phyloP scores from a whole-genome alignment of 352 stramenopile genomes.

The Pythium phragmiticola region DNA sequence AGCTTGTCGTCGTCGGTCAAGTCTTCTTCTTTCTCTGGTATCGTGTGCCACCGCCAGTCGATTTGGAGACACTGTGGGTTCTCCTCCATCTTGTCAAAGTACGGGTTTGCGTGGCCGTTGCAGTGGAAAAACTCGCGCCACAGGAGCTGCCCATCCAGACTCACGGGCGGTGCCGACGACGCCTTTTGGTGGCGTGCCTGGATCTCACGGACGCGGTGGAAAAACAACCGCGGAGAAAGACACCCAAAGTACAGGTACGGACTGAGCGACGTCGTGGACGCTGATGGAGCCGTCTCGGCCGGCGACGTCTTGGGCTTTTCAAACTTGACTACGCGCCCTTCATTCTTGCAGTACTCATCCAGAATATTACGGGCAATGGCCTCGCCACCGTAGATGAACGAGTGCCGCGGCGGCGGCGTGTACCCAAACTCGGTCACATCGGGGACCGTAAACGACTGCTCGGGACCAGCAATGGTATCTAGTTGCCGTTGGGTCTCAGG shows the following conservation, averaged over 20 bases:
- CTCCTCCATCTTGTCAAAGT: slow-evolving; percentile 94
- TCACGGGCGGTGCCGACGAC: slow-evolving; percentile 87
- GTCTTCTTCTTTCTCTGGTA: slow-evolving; percentile 66
- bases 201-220: slow-evolving; percentile 84
- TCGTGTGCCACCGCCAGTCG: slow-evolving; percentile 82
- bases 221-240: slow-evolving; percentile 90
- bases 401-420: slow-evolving; percentile 45
- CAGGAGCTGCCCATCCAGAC: slow-evolving; percentile 92
- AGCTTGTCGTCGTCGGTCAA: slow-evolving; percentile 86
- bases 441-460: slow-evolving; percentile 65
- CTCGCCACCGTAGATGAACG: slow-evolving; percentile 76
- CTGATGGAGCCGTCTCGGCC: slow-evolving; percentile 78
- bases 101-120: slow-evolving; percentile 70
- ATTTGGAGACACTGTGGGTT: slow-evolving; percentile 91
- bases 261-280: slow-evolving; percentile 95
- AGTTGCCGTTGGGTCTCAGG: slow-evolving; percentile 35
- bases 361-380: slow-evolving; percentile 67
- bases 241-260: slow-evolving; percentile 95
- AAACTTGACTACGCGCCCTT: slow-evolving; percentile 91
- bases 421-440: slow-evolving; percentile 69
- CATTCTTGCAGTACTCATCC: slow-evolving; percentile 67
- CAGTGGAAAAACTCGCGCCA: slow-evolving; percentile 96
- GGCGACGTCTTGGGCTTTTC: slow-evolving; percentile 97
- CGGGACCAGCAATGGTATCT: slow-evolving; percentile 45
- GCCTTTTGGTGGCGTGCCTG: slow-evolving; percentile 64